Evolutionary conservation across 1,284 basidiomycete species (phyloP).

Genomic region (Puccinia hordei): DNA sequence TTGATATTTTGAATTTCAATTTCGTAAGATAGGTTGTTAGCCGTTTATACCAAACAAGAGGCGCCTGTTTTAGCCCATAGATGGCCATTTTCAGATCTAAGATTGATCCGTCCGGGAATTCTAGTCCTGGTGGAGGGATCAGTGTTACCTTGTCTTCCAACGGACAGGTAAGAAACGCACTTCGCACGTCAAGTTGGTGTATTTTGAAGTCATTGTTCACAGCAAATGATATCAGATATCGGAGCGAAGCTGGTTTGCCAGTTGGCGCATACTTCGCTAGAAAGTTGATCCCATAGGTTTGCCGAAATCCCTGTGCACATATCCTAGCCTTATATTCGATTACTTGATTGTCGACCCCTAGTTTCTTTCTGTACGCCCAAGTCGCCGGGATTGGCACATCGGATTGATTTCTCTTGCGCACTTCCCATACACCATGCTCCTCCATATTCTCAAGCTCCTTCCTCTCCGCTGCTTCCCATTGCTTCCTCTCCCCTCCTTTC

Average conservation of each 20-base stretch:
- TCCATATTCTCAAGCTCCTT: background rate
- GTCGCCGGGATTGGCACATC: background rate
- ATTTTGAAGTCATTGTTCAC: background rate
- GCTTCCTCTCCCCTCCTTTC: background rate
- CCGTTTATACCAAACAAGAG: background rate
- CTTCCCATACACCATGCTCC: background rate
- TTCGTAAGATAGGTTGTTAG: background rate
- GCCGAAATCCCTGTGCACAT: background rate
- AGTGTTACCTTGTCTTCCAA: background rate
- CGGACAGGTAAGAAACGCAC: background rate
- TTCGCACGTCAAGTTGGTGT: slow-evolving; percentile 1
- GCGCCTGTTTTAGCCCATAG: slow-evolving; percentile 12
- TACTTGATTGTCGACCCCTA: background rate
- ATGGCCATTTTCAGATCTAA: slow-evolving; percentile 7
- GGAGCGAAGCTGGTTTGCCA: background rate
- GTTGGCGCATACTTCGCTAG: background rate
- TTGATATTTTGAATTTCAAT: background rate
- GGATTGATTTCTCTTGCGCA: background rate
- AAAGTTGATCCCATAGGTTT: background rate
- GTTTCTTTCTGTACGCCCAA: background rate
- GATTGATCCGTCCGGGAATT: background rate
- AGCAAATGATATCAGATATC: background rate
- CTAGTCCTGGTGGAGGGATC: background rate
- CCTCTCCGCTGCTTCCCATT: background rate
- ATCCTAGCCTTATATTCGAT: background rate